Percentiles rank a stretch among this genome's conserved stretches.
phyloP scores from a whole-genome alignment of 257 asterid species.

The Voacanga thouarsii region DNA sequence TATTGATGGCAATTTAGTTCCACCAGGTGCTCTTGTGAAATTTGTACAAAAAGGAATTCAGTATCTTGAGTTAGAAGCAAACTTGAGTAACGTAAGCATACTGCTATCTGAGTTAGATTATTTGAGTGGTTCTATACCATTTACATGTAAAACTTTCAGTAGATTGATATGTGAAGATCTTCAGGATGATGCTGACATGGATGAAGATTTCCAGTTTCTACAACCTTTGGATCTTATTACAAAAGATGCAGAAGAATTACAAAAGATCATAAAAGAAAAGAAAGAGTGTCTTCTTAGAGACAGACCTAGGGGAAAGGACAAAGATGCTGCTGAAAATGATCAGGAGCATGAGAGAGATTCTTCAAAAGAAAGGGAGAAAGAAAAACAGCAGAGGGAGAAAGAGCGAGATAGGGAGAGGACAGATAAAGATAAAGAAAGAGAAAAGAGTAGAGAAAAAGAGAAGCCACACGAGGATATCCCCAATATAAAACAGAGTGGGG shows the following conservation, averaged over 20 bases:
- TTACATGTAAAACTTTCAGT: conserved; percentile 22
- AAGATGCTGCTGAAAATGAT: conserved; percentile 50
- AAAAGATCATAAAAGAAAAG: conserved; percentile 68
- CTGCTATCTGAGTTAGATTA: conserved; percentile 7
- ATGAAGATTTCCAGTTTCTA: conserved; percentile 81
- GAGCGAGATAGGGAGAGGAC: conserved; percentile 52
- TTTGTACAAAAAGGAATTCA: conserved; percentile 92
- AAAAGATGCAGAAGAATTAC: conserved; percentile 76
- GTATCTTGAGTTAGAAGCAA: conserved; percentile 92
- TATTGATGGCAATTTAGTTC: conserved; percentile 86
- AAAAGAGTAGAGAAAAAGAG: conserved; percentile 60
- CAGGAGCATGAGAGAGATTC: conserved; percentile 52
- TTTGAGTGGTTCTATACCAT: conserved; percentile 16
- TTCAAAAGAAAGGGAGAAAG: conserved; percentile 44
- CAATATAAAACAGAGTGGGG: conserved; percentile 43
- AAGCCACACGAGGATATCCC: conserved; percentile 55
- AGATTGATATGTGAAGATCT: conserved; percentile 34
- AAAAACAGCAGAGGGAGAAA: conserved; percentile 60
- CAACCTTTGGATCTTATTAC: conserved; percentile 91
- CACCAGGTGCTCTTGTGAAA: conserved; percentile 89
- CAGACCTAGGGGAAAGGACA: conserved; percentile 64
- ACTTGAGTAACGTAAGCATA: conserved; percentile 57
- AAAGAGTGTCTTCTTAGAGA: conserved; percentile 61
- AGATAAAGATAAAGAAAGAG: conserved; percentile 55
- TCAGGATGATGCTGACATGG: conserved; percentile 76